A percentile compares a stretch with the other conserved stretches of the same genome.
These are phyloP conservation scores for Tardiomyces digboiensis DNA, from an alignment of 1,139 yeast species.

Conservation along the genomic window DNA sequence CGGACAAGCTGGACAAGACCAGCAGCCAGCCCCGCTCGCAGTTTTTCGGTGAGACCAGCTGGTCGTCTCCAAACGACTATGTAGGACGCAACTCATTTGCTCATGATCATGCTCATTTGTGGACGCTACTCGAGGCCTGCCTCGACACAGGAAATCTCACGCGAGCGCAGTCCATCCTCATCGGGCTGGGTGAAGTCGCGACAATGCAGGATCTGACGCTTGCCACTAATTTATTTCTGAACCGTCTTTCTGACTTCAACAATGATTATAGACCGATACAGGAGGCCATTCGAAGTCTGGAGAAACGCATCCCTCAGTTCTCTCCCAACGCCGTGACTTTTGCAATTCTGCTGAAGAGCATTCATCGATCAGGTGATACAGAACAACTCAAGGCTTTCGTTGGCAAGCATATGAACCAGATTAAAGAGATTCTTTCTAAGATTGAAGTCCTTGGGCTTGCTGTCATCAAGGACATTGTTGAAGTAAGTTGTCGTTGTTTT, in stretches of 20 bases:
- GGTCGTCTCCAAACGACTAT: conserved; percentile 28
- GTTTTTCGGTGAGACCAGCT: conserved; percentile 4
- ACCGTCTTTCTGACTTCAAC: conserved; percentile 32
- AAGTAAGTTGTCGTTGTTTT: conserved; percentile 15
- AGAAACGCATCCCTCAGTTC: conserved; percentile 17
- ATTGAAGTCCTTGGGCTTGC: conserved; percentile 63
- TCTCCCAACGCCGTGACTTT: conserved; percentile 23
- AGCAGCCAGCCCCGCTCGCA: background rate
- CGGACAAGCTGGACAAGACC: background rate
- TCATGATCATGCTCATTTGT: conserved; percentile 51
- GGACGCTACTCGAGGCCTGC: conserved; percentile 77
- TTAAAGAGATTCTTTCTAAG: conserved; percentile 41
- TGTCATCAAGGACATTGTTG: conserved; percentile 40
- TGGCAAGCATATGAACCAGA: conserved; percentile 21
- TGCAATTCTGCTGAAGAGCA: conserved; percentile 27
- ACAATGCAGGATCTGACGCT: conserved; percentile 26
- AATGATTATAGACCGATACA: conserved; percentile 20
- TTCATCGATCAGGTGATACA: conserved; percentile 17
- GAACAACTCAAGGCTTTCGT: conserved; percentile 16
- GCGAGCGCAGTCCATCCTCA: conserved; percentile 62
- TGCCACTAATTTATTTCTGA: conserved; percentile 42
- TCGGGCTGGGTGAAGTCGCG: conserved; percentile 44
- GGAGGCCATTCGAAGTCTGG: conserved; percentile 20
- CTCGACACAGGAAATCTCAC: conserved; percentile 55
- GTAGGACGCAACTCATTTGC: conserved; percentile 23